Conservation (phyloP, 495 filamentous ascomycete species). For the Diplogelasinospora grovesii region DNA sequence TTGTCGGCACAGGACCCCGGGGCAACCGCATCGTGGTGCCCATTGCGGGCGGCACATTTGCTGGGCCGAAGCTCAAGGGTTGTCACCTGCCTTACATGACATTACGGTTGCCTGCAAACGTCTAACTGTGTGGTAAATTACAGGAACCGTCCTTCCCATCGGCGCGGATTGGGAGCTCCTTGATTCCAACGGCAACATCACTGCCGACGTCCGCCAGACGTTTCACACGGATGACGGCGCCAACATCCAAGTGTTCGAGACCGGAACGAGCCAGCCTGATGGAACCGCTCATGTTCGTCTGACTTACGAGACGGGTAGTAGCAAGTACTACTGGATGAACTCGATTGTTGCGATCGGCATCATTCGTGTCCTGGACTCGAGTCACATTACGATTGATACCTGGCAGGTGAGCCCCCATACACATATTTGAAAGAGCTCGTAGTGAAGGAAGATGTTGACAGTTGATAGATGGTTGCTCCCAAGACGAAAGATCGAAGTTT, state of each 20-base stretch:
- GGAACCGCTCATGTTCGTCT: slow-evolving; percentile 3
- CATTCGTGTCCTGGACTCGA: neutral
- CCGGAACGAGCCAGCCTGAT: slow-evolving; percentile 7
- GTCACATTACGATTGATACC: slow-evolving; percentile 3
- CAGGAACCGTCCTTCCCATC: slow-evolving; percentile 14
- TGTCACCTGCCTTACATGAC: no score
- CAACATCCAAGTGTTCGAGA: slow-evolving; percentile 10
- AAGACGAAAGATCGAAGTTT: no score
- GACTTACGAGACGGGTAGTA: slow-evolving; percentile 5
- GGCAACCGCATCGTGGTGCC: slow-evolving; percentile 11
- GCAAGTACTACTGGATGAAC: slow-evolving; percentile 15
- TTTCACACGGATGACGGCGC: slow-evolving; percentile 12
- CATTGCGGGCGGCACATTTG: slow-evolving; percentile 12
- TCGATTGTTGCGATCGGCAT: slow-evolving; percentile 8
- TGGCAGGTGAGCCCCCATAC: slow-evolving; percentile 10
- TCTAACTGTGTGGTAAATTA: no score
- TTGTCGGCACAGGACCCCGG: slow-evolving; percentile 5
- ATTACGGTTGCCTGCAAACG: no score
- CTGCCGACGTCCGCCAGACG: slow-evolving; percentile 12
- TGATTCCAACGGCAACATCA: slow-evolving; percentile 10
- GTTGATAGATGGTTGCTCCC: no score
- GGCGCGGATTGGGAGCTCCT: slow-evolving; percentile 17
- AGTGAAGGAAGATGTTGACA: no score
- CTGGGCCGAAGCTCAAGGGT: slow-evolving; percentile 15
- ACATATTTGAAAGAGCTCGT: no score